These are phyloP conservation scores for Ilex asprella DNA, from an alignment of 257 asterid species.

Conservation along the genomic window DNA sequence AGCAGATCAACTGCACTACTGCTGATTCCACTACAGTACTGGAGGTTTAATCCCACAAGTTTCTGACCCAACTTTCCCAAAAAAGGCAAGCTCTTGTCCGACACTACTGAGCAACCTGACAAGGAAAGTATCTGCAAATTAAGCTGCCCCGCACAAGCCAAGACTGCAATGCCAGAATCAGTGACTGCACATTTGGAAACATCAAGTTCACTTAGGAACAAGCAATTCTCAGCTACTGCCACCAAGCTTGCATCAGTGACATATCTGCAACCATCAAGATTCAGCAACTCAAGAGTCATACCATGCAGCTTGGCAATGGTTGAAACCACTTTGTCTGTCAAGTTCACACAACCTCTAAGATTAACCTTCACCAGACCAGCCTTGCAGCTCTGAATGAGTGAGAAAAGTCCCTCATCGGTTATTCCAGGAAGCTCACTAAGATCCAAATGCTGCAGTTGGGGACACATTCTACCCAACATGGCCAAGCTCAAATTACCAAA, in stretches of 20 bases:
- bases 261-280: slow-evolving; percentile 58
- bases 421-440: slow-evolving; percentile 45
- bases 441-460: slow-evolving; percentile 45
- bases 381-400: slow-evolving; percentile 47
- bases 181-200: slow-evolving; percentile 50
- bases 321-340: slow-evolving; percentile 49
- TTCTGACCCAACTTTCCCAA: slow-evolving; percentile 44
- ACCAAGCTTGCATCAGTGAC: slow-evolving; percentile 55
- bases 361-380: slow-evolving; percentile 60
- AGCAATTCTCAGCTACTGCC: slow-evolving; percentile 55
- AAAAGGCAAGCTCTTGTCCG: slow-evolving; percentile 51
- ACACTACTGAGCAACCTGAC: slow-evolving; percentile 46
- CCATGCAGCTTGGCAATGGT: slow-evolving; percentile 59
- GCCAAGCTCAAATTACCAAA: slow-evolving; percentile 51
- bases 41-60: slow-evolving; percentile 66
- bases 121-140: slow-evolving; percentile 58
- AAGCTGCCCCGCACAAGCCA: slow-evolving; percentile 53
- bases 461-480: slow-evolving; percentile 53
- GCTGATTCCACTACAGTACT: slow-evolving; percentile 59
- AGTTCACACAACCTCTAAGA: slow-evolving; percentile 57
- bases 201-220: slow-evolving; percentile 50
- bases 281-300: slow-evolving; percentile 52
- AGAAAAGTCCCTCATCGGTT: slow-evolving; percentile 62
- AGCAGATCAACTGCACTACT: slow-evolving; percentile 36
- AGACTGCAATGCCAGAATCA: slow-evolving; percentile 51